A percentile compares a stretch with the other conserved stretches of the same genome.
These are phyloP conservation scores for Paecilomyces sp. DNA, from an alignment of 2,329 filamentous ascomycete genomes.

Conservation along the genomic window DNA sequence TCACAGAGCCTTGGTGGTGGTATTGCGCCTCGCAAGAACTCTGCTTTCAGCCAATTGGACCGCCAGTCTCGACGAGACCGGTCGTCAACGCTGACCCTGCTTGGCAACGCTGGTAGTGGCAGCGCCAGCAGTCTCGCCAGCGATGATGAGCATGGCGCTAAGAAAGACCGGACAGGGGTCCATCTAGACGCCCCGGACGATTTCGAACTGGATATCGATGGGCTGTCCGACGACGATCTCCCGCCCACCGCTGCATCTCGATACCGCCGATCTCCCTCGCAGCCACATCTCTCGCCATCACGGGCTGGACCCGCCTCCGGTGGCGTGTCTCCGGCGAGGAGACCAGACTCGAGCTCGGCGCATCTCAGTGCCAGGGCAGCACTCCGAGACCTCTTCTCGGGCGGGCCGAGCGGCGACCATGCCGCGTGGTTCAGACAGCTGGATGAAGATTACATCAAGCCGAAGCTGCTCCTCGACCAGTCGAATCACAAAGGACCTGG, in stretches of 20 bases:
- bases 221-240: conserved; percentile 50
- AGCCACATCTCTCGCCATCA: conserved; percentile 17
- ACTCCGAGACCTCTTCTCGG: conserved; percentile 70
- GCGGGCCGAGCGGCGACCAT: conserved; percentile 69
- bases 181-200: conserved; percentile 23
- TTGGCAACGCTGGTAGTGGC: conserved; percentile 34
- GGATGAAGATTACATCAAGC: conserved; percentile 95
- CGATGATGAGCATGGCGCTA: conserved; percentile 42
- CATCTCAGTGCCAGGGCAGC: conserved; percentile 67
- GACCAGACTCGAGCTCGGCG: conserved; percentile 5
- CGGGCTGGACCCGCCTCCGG: conserved; percentile 10
- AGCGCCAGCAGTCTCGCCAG: conserved; percentile 38
- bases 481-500: conserved; percentile 36
- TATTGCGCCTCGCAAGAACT: conserved; percentile 46
- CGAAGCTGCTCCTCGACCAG: conserved; percentile 75
- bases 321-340: conserved; percentile 23
- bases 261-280: conserved; percentile 30
- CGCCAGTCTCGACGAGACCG: conserved; percentile 36
- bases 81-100: conserved; percentile 45
- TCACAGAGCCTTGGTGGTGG: conserved; percentile 15
- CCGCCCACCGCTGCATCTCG: conserved; percentile 46
- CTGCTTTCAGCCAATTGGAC: conserved; percentile 40
- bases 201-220: conserved; percentile 34
- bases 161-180: conserved; percentile 24
- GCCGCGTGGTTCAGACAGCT: conserved; percentile 84